These are phyloP conservation scores for Amylostereum areolatum DNA, from an alignment of 1,284 basidiomycete genomes.

Conservation along the genomic window DNA sequence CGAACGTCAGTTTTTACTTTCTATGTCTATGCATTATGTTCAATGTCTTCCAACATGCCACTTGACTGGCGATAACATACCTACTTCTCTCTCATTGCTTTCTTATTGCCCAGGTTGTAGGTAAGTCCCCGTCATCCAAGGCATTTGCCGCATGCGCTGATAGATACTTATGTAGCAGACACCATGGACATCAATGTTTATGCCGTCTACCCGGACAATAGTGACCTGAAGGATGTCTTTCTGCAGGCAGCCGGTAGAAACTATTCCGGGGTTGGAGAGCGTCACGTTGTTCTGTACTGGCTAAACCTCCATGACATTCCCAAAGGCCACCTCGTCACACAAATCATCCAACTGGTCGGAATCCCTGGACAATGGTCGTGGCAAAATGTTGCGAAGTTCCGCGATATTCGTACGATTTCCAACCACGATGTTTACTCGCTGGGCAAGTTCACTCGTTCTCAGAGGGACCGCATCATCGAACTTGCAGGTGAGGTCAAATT, in stretches of 20 bases:
- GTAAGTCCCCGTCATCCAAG: too few relatives aligned
- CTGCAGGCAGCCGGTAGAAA: constrained; percentile 3
- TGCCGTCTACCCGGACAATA: constrained; percentile 1
- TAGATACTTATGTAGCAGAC: too few relatives aligned
- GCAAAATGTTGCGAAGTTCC: not conserved
- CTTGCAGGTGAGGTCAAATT: constrained; percentile 3
- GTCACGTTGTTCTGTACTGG: constrained; percentile 7
- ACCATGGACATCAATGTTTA: not conserved
- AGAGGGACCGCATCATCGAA: constrained; percentile 6
- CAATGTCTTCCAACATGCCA: too few relatives aligned
- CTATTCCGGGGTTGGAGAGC: not conserved
- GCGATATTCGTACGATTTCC: not conserved
- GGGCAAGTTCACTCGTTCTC: constrained; percentile 5
- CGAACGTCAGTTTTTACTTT: too few relatives aligned
- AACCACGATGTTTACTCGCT: not conserved
- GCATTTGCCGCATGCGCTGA: too few relatives aligned
- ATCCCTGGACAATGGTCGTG: not conserved
- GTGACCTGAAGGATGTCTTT: not conserved
- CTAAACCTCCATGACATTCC: not conserved
- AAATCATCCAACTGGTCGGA: constrained; percentile 2
- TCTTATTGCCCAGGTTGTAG: too few relatives aligned
- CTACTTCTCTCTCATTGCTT: too few relatives aligned
- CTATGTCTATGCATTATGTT: too few relatives aligned
- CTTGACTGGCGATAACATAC: too few relatives aligned
- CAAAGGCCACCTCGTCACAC: not conserved